Percentiles rank a stretch among this genome's conserved stretches.
These are phyloP conservation scores for Trichoderma simmonsii DNA, from an alignment of 2,329 filamentous ascomycete genomes.

Conservation along the genomic window DNA sequence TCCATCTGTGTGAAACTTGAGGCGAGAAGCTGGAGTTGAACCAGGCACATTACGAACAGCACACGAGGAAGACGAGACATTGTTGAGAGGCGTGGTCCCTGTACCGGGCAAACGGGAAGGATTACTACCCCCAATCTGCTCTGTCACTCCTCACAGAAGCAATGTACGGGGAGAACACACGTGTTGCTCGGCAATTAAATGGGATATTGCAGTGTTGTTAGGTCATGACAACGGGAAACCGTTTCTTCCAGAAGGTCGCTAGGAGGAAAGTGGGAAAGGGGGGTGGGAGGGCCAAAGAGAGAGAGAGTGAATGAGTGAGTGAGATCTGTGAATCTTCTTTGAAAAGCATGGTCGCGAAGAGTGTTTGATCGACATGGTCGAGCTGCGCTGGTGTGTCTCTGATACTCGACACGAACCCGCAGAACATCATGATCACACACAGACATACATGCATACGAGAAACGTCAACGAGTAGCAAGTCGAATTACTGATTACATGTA, in stretches of 20 bases:
- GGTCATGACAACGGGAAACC: not conserved
- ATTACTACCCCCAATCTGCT: not conserved
- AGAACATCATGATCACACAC: not conserved
- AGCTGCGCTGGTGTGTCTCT: not conserved
- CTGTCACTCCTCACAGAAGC: not conserved
- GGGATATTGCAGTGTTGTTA: conserved; percentile 9
- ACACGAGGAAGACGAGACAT: not conserved
- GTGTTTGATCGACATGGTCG: not conserved
- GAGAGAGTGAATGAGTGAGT: not conserved
- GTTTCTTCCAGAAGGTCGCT: conserved; percentile 7
- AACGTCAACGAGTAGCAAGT: not conserved
- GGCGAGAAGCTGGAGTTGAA: not conserved
- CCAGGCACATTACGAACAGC: not conserved
- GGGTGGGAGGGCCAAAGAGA: not conserved
- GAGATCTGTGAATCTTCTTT: not conserved
- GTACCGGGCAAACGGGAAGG: conserved; percentile 9
- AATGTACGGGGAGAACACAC: not conserved
- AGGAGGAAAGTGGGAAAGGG: too few relatives aligned
- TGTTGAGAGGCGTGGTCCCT: not conserved
- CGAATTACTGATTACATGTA: not conserved
- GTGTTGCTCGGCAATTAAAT: not conserved
- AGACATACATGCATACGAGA: not conserved
- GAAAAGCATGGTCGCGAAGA: not conserved
- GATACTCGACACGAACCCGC: not conserved
- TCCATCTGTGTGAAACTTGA: conserved; percentile 5